These are phyloP conservation scores for Penicillium sp. DNA, from an alignment of 2,329 filamentous ascomycete species.

Conservation along the genomic window DNA sequence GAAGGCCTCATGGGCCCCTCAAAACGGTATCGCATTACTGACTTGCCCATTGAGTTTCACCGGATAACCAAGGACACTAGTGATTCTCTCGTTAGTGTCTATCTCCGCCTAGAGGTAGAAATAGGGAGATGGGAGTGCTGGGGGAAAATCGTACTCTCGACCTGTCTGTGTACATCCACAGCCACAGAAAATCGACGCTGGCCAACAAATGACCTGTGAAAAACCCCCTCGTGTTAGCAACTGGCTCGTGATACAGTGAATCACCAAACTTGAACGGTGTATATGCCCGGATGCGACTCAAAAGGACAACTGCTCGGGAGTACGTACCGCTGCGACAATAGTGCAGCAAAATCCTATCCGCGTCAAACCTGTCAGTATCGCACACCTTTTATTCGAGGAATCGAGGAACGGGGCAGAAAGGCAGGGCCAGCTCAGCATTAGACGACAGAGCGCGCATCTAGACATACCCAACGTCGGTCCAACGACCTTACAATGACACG, in stretches of 20 bases:
- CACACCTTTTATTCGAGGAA: not conserved
- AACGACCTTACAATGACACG: slow-evolving; percentile 61
- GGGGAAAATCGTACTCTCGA: slow-evolving; percentile 51
- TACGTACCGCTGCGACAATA: slow-evolving; percentile 54
- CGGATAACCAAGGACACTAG: slow-evolving; percentile 56
- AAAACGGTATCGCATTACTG: slow-evolving; percentile 56
- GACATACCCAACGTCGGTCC: slow-evolving; percentile 56
- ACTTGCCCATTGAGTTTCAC: slow-evolving; percentile 57
- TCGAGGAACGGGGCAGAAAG: no score
- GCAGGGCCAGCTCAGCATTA: no score
- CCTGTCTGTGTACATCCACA: slow-evolving; percentile 59
- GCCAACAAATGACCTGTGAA: slow-evolving; percentile 57
- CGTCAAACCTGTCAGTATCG: not conserved
- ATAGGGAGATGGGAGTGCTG: not conserved
- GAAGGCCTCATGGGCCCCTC: slow-evolving; percentile 22
- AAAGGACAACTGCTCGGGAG: not conserved
- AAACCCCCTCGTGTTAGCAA: not conserved
- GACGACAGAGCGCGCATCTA: no score
- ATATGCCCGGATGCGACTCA: not conserved
- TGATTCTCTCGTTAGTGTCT: slow-evolving; percentile 23
- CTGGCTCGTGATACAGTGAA: not conserved
- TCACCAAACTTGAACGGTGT: no score
- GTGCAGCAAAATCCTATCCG: slow-evolving; percentile 49
- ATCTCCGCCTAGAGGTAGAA: not conserved
- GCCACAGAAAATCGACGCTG: slow-evolving; percentile 59